Base-by-base conservation (phyloP, 116 monocot species). In the Cymodocea nodosa region DNA sequence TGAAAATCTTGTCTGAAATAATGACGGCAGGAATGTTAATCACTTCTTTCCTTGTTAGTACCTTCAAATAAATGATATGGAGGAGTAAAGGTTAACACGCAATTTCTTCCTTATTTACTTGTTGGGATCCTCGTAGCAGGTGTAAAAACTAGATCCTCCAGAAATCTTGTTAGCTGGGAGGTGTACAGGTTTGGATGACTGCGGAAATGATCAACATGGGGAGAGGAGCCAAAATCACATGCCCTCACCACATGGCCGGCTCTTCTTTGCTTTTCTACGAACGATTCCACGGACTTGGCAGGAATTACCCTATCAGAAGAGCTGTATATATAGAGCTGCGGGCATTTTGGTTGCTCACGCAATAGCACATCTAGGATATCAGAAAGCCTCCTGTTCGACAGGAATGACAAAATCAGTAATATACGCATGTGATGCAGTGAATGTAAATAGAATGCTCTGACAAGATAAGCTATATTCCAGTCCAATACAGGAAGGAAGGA, bases 121-220 rank as follows among this genome's bases (percentile, higher is more conserved):
- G 15, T 23, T 63, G 72, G 67, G 68, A 64, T 48, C 68, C 64
- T 81, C 72, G 76, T 67, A 71, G 35, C 76, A 76, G 23, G 73
- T 66, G 65, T n/a, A n/a, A 83, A 71, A 22, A 90, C 79, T 68
- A 75, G 85, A 35, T 91, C 87, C 36, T 84, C 85, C 40, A 97
- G 51, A 62, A 97, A 97, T 22, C 65, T 74, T 35, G 85, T 79
- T 23, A 97, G 78, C 52, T 91, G 85, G 55, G 91, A 81, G 51
- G 83, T 66, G 57, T 91, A 97, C 5, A 97, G 80, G 23, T 24
- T 65, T 9, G 91, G 88, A 73, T 97, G 78, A 63, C 68, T 88
- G 65, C 97, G 70, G 73, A 78, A 97, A 75, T 97, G 97, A 68
- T 97, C 97, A 15, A 97, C 97, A 65, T 97, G 97, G 68, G 97